Conservation (phyloP, 140 eudicot genomes). For the Bidens hawaiensis region DNA sequence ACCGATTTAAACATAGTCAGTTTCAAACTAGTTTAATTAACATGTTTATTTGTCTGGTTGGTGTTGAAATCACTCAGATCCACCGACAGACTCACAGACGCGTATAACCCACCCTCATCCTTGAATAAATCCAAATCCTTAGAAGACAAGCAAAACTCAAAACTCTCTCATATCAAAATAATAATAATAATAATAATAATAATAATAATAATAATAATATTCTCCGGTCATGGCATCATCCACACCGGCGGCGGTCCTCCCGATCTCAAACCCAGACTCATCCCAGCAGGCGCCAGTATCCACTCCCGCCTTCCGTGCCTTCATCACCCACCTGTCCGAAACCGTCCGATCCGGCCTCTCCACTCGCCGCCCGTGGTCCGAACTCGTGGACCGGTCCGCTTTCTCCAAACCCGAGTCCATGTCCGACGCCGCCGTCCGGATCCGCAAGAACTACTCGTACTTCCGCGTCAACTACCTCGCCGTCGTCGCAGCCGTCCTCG, state of each 20-base stretch:
- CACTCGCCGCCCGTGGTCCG: conserved; percentile 91
- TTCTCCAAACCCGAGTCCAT: conserved; percentile 85
- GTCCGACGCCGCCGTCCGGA: conserved; percentile 68
- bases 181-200: too few relatives aligned
- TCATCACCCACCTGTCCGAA: conserved; percentile 50
- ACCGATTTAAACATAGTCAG: too few relatives aligned
- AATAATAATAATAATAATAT: too few relatives aligned
- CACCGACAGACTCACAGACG: too few relatives aligned
- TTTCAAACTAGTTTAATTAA: too few relatives aligned
- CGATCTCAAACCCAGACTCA: conserved; percentile 46
- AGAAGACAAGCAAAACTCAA: too few relatives aligned
- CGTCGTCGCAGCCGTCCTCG: conserved; percentile 54
- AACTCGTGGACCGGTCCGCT: conserved; percentile 74
- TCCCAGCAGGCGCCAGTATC: conserved; percentile 37
- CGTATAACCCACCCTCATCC: too few relatives aligned
- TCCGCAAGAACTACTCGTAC: conserved; percentile 81
- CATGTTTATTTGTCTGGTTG: too few relatives aligned
- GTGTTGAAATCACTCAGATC: too few relatives aligned
- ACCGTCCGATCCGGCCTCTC: conserved; percentile 67
- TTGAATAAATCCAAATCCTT: too few relatives aligned
- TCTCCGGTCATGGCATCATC: conserved; percentile 62
- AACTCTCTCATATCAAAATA: too few relatives aligned
- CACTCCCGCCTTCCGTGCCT: conserved; percentile 69
- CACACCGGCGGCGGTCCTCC: conserved; percentile 67
- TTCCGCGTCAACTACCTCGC: conserved; percentile 75